Conservation (phyloP, 78 protist species). For the Anaeramoeba flamelloides region DNA sequence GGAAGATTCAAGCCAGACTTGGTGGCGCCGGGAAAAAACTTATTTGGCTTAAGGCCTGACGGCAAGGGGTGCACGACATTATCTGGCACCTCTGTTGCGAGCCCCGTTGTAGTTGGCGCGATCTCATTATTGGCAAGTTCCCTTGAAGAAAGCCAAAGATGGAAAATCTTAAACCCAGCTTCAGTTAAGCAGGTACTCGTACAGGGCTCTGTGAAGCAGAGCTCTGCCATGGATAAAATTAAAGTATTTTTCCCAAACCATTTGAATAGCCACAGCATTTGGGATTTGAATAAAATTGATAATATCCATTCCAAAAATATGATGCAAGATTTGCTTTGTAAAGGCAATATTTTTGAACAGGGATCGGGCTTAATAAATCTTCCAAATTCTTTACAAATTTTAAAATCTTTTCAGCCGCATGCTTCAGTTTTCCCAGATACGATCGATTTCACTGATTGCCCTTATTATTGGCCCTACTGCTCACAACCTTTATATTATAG, state of each 20-base stretch:
- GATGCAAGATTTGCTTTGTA: too few relatives aligned
- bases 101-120: constrained; percentile 83
- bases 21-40: constrained; percentile 43
- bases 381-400: not conserved
- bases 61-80: constrained; percentile 36
- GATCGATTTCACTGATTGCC: constrained; percentile 52
- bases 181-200: too few relatives aligned
- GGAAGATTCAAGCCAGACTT: constrained; percentile 88
- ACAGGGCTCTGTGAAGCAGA: too few relatives aligned
- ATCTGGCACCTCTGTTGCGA: constrained; percentile 70
- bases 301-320: too few relatives aligned
- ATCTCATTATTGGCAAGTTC: constrained; percentile 22
- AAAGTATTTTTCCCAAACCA: too few relatives aligned
- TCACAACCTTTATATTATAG: constrained; percentile 54
- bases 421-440: constrained; percentile 24
- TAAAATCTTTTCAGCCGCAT: constrained; percentile 29
- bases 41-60: not conserved
- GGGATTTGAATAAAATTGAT: too few relatives aligned
- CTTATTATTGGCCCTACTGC: constrained; percentile 77
- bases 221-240: too few relatives aligned
- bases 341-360: constrained; percentile 48
- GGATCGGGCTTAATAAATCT: constrained; percentile 50
- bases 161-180: too few relatives aligned
- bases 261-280: too few relatives aligned
- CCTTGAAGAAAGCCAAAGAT: too few relatives aligned